Percentiles rank a stretch among this genome's conserved stretches.
Evolutionary conservation across 768 basidiomycete species (phyloP).

Genomic region (Vararia minispora): DNA sequence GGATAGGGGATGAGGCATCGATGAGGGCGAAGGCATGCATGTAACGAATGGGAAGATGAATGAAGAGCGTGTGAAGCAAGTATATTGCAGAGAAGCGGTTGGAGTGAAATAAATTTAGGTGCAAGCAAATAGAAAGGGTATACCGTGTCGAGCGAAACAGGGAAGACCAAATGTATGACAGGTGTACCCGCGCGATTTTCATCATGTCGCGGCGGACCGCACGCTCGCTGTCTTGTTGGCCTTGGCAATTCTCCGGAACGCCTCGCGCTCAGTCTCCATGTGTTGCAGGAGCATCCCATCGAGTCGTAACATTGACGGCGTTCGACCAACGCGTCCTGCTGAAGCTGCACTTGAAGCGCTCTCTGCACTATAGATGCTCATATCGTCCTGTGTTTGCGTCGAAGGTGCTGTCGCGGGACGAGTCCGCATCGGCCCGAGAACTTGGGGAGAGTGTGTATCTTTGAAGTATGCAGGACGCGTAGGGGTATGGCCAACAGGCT

Average conservation of each 20-base stretch:
- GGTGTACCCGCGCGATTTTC: background rate
- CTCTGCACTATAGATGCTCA: slow-evolving; percentile 17
- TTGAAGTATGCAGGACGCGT: slow-evolving; percentile 12
- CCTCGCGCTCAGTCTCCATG: slow-evolving; percentile 75
- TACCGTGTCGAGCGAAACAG: slow-evolving; percentile 3
- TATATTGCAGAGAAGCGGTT: no score
- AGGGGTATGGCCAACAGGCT: slow-evolving; percentile 7
- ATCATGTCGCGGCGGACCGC: slow-evolving; percentile 6
- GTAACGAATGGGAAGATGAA: no score
- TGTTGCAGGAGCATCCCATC: slow-evolving; percentile 77
- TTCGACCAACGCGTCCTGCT: slow-evolving; percentile 30
- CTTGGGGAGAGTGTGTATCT: slow-evolving; percentile 8
- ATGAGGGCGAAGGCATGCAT: no score
- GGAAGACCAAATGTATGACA: slow-evolving; percentile 2
- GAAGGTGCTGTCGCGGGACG: slow-evolving; percentile 3
- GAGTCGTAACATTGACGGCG: slow-evolving; percentile 52
- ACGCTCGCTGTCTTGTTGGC: slow-evolving; percentile 17
- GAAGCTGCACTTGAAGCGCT: slow-evolving; percentile 18
- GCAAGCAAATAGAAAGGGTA: no score
- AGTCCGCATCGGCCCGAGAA: slow-evolving; percentile 5
- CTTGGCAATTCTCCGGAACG: slow-evolving; percentile 62
- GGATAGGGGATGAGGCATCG: no score
- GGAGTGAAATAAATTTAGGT: no score
- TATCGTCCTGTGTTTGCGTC: slow-evolving; percentile 3
- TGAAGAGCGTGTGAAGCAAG: no score